Evolutionary conservation across 2,329 filamentous ascomycete genomes (phyloP).

Genomic region (Diaporthe eres): DNA sequence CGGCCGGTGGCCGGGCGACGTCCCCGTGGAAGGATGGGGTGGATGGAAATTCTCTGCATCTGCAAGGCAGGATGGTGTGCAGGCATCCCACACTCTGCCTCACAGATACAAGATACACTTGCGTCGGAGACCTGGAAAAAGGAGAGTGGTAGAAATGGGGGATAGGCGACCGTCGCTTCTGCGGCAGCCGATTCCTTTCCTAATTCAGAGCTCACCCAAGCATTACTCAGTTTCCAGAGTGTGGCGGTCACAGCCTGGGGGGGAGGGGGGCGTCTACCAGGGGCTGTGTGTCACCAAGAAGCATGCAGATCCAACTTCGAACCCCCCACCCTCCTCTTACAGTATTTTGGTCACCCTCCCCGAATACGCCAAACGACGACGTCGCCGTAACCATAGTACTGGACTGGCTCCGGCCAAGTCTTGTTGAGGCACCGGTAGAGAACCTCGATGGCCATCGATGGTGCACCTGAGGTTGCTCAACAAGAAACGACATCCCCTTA

Average conservation of each 20-base stretch:
- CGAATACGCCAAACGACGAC: not conserved
- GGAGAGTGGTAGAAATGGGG: not conserved
- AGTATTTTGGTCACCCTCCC: not conserved
- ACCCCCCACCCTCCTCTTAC: constrained; percentile 3
- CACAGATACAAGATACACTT: not conserved
- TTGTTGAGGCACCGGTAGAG: constrained; percentile 7
- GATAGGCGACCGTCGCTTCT: not conserved
- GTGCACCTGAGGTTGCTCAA: constrained; percentile 16
- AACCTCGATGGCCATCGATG: constrained; percentile 1
- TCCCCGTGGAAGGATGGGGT: constrained; percentile 2
- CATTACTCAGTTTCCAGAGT: constrained; percentile 4
- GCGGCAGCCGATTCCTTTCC: not conserved
- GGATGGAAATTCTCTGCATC: constrained; percentile 3
- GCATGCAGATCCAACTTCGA: constrained; percentile 17
- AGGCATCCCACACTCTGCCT: not conserved
- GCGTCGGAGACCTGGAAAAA: not conserved
- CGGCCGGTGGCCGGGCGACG: constrained; percentile 1
- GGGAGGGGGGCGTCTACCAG: not conserved
- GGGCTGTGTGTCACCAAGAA: constrained; percentile 16
- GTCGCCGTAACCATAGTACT: not conserved
- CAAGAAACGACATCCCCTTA: constrained; percentile 6
- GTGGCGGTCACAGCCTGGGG: constrained; percentile 15
- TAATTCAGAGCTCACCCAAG: not conserved
- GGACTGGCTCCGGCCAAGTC: constrained; percentile 3
- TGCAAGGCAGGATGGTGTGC: constrained; percentile 25